Evolutionary conservation across 176 grass and related monocot species (phyloP), one percentile per base, ranked within the genome.

Genomic region (Zea mays): DNA sequence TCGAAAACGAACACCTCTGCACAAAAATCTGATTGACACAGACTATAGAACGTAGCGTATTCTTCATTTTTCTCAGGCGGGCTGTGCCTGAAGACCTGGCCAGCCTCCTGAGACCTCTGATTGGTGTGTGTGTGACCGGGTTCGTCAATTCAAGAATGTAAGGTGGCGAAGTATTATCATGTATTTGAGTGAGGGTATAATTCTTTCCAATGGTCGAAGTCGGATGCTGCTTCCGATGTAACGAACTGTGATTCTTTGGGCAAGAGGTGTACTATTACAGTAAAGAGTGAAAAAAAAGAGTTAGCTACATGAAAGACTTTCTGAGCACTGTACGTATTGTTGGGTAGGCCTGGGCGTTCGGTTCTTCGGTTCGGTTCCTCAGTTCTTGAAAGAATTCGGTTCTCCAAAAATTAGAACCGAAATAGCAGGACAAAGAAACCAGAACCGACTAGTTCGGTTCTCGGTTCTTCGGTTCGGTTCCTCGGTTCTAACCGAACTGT

Each of bases 11-110:
- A 39, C 47, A 54, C 19, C 66, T 64, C 79, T 76, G 78, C 72
- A 65, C 44, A 82, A 52, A 85, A 71, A 17, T 76, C 82, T 21
- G 74, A 95, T 75, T 87, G 78, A 93, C 41, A 27, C 38, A 10
- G 50, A 68, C 55, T 40, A 76, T 88, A 79, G 76, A 17, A 13
- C 69, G 49, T 83, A 77, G 62, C 34, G 52, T 65, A 87, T 70
- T 74, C 16, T 41, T 80, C 56, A 71, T 72, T 76, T 72, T 79
- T 67, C 72, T 67, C 65, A 45, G 46, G 61, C 27, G 67, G 74
- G 9, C 17, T 55, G 61, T 75, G 82, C 4, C 8, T 70, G 38
- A 82, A 89, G 79, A 71, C 60, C 13, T 75, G 14, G 44, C 57
- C 69, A 87, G 60, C 45, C 73, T 58, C 40, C 27, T 27, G 27